Evolutionary conservation across 2,329 filamentous ascomycete species (phyloP), one percentile per base, ranked within the genome.

Genomic region (Stagonosporopsis cucurbitacearum): DNA sequence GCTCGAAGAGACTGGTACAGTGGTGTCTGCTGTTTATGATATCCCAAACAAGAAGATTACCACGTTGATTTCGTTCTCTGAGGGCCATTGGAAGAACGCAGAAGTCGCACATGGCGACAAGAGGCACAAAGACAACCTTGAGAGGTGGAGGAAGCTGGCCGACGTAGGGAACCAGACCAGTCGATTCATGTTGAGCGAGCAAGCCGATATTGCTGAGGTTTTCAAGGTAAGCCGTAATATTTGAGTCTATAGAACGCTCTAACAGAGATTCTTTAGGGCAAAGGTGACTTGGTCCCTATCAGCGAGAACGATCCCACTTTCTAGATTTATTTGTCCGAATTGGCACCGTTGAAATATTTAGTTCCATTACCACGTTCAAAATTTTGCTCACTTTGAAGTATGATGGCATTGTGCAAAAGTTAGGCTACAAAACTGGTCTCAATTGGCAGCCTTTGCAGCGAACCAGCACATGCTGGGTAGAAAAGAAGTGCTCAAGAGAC

Each of bases 1-100:
- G 83, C 78, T 86, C 1, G 83, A 86, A 54, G 84, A 86, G 69
- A 86, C 84, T 0, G 84, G 83, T 0, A 86, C 83, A 0, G 77
- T 86, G 1, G 80, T 80, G 50, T 84, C 81, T 1, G 67, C 84
- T 0, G 82, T 86, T 1, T 86, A 82, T 60, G 83, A 86, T 55
- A 84, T 86, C 35, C 64, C 73, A 0, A 69, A 77, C 6, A 71
- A 76, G 49, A 80, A 71, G 20, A 79, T 86, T 39, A 82, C 79
- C 0, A 84, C 83, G 0, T 62, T 86, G 60, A 64, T 86, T 6
- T 80, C 75, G 0, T 86, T 86, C 58, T 83, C 80, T 0, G 79
- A 81, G 63, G 83, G 75, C 0, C 84, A 86, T 58, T 86, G 84
- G 84, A 80, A 83, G 59, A 64, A 81, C 22, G 67, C 78, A 0